Conservation (phyloP, 192 early-diverging fungal genomes). For the Coemansia sp. region DNA sequence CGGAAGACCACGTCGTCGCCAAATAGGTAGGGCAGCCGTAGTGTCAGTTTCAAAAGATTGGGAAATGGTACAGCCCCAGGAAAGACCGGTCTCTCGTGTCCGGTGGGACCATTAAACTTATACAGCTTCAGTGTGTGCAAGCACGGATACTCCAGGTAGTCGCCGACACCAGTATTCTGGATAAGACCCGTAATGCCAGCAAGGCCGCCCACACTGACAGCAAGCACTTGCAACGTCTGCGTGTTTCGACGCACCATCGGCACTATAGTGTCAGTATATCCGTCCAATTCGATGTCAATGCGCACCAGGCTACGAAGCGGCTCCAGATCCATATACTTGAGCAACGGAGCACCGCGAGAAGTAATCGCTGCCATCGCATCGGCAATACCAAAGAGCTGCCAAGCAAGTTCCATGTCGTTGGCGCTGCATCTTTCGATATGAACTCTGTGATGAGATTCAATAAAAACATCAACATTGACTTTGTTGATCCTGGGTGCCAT, state of each 20-base stretch:
- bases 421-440: too few species aligned
- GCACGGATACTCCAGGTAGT: background rate
- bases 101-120: background rate
- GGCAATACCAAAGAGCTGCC: too few species aligned
- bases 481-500: too few species aligned
- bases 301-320: background rate
- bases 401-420: too few species aligned
- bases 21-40: background rate
- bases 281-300: background rate
- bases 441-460: too few species aligned
- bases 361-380: too few species aligned
- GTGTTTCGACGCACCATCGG: background rate
- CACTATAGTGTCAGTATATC: background rate
- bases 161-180: background rate
- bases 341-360: too few species aligned
- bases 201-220: background rate
- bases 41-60: background rate
- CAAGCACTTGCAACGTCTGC: background rate
- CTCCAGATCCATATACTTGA: background rate
- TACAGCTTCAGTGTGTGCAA: background rate
- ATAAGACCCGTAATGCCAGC: background rate
- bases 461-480: too few species aligned
- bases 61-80: background rate
- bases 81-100: background rate
- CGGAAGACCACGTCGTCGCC: background rate